phyloP scores from a whole-genome alignment of 495 filamentous ascomycete genomes.

The Xylaria longipes region DNA sequence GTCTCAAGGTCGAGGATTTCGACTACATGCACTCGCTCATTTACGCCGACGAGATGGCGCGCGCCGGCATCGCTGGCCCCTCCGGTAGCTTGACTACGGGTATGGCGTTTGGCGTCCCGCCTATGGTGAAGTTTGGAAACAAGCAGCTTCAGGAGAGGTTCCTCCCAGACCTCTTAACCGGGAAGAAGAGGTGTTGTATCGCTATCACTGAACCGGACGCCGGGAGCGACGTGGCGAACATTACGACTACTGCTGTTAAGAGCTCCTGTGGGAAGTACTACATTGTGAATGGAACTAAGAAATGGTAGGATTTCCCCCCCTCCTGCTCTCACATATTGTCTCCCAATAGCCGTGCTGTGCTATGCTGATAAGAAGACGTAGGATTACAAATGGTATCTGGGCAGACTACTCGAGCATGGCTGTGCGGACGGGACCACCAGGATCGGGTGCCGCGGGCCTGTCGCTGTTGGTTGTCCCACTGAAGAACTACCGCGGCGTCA shows the following conservation, averaged over 20 bases:
- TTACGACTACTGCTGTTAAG: conserved; percentile 70
- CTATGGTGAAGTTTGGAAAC: conserved; percentile 71
- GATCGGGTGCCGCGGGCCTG: conserved; percentile 64
- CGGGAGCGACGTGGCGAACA: conserved; percentile 74
- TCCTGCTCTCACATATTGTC: not conserved
- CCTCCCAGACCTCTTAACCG: conserved; percentile 70
- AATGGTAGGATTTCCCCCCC: conserved; percentile 59
- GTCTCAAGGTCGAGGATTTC: conserved; percentile 73
- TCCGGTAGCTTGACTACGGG: conserved; percentile 67
- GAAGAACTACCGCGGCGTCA: conserved; percentile 66
- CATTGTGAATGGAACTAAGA: conserved; percentile 77
- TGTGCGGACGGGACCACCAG: conserved; percentile 72
- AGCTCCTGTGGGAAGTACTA: conserved; percentile 63
- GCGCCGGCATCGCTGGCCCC: conserved; percentile 69
- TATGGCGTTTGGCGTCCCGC: conserved; percentile 73
- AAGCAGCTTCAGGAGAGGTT: conserved; percentile 64
- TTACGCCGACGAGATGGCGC: conserved; percentile 71
- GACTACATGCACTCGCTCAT: conserved; percentile 76
- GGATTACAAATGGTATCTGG: conserved; percentile 82
- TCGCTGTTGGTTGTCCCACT: conserved; percentile 73
- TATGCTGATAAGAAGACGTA: conserved; percentile 30
- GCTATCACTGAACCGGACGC: conserved; percentile 80
- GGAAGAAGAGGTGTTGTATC: conserved; percentile 71
- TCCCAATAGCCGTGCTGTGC: not conserved
- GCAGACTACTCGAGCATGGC: conserved; percentile 74